These are phyloP conservation scores for Cercospora sp. DNA, from an alignment of 2,329 filamentous ascomycete genomes.

Conservation along the genomic window DNA sequence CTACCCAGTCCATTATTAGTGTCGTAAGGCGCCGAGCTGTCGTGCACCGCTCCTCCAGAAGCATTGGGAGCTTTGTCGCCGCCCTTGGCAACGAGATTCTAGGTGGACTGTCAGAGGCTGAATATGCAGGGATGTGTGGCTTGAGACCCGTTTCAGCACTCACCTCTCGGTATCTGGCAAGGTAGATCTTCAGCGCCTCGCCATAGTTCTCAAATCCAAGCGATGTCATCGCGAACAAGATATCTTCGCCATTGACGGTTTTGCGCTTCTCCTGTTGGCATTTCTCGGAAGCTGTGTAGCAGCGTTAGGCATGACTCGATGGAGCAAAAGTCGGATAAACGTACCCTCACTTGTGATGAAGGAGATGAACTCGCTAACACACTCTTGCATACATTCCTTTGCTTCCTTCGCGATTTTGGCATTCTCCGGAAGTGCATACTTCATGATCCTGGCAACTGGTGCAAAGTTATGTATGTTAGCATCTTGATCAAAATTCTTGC, in stretches of 20 bases:
- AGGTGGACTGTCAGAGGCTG: conserved; percentile 28
- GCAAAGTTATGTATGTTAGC: conserved; percentile 94
- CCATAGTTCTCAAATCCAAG: conserved; percentile 98
- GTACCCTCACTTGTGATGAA: conserved; percentile 99
- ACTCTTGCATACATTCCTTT: conserved; percentile 99
- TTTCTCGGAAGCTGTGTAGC: conserved; percentile 81
- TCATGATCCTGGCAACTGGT: conserved; percentile 99
- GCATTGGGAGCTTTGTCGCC: conserved; percentile 58
- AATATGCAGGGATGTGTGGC: conserved; percentile 20
- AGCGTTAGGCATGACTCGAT: background rate
- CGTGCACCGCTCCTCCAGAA: conserved; percentile 36
- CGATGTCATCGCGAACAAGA: conserved; percentile 98
- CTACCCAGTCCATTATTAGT: conserved; percentile 46
- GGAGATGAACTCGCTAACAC: conserved; percentile 98
- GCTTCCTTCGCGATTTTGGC: conserved; percentile 96
- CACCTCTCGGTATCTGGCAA: conserved; percentile 97
- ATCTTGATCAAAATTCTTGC: conserved; percentile 58
- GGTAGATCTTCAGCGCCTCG: conserved; percentile 95
- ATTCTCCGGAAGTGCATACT: conserved; percentile 93
- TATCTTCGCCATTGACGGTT: conserved; percentile 98
- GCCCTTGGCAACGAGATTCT: conserved; percentile 78
- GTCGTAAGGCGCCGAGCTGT: conserved; percentile 37
- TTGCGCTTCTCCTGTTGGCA: conserved; percentile 99
- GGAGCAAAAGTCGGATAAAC: conserved; percentile 37
- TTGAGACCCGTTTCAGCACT: conserved; percentile 46